Evolutionary conservation across 345 rosid species (phyloP).

Genomic region (Heritiera littoralis): DNA sequence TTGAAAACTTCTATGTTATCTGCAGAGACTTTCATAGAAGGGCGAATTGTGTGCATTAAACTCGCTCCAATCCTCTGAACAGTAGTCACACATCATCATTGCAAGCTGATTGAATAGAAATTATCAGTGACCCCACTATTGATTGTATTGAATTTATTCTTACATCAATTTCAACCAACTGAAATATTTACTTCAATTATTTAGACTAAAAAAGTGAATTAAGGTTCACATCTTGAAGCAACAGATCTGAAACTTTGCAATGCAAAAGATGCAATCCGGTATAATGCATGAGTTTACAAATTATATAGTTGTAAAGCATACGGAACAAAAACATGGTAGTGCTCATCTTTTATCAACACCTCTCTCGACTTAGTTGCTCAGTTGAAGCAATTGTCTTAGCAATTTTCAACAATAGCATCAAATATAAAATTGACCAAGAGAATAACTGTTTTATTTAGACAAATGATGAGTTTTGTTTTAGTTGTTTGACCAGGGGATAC

Average conservation of each 20-base stretch:
- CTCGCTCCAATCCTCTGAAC: constrained; percentile 57
- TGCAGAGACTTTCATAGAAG: constrained; percentile 18
- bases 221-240: constrained; percentile 13
- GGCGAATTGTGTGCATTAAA: constrained; percentile 41
- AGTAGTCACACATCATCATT: constrained; percentile 91
- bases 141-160: constrained; percentile 23
- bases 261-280: not conserved
- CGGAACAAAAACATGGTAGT: not conserved
- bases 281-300: not conserved
- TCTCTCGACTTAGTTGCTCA: too few relatives aligned
- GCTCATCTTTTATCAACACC: not conserved
- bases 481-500: not conserved
- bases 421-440: not conserved
- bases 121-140: constrained; percentile 45
- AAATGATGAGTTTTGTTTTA: not conserved
- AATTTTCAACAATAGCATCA: not conserved
- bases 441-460: not conserved
- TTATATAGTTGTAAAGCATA: not conserved
- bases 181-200: not conserved
- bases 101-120: constrained; percentile 78
- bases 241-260: not conserved
- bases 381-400: not conserved
- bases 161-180: constrained; percentile 15
- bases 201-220: constrained; percentile 1
- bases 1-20: constrained; percentile 37